Percentiles rank a stretch among this genome's conserved stretches.
phyloP scores from a whole-genome alignment of 306 rosid species.

The Argentina anserina region DNA sequence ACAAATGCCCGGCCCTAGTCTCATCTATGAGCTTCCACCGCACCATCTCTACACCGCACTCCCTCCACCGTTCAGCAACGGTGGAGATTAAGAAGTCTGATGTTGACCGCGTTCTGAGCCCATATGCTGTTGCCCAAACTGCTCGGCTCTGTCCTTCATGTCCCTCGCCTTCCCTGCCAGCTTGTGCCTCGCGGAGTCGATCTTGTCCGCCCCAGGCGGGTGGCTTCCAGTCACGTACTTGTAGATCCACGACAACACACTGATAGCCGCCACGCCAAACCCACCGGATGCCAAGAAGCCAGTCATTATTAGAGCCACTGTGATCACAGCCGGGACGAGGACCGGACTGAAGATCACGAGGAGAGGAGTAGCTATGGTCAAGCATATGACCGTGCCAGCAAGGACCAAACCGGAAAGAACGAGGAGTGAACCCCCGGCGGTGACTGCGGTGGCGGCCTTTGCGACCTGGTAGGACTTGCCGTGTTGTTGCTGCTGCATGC shows the following conservation, averaged over 20 bases:
- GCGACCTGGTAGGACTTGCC: constrained; percentile 38
- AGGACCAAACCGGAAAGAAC: constrained; percentile 48
- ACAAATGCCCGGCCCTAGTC: background rate
- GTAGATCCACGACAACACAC: constrained; percentile 65
- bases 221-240: constrained; percentile 50
- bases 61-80: background rate
- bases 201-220: constrained; percentile 44
- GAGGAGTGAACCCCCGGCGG: constrained; percentile 61
- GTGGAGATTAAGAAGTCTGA: background rate
- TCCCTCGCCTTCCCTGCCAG: constrained; percentile 58
- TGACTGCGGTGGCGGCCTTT: constrained; percentile 57
- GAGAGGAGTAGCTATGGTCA: constrained; percentile 58
- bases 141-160: constrained; percentile 63
- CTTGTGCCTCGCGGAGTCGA: constrained; percentile 49
- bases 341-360: constrained; percentile 84
- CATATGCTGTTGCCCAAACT: constrained; percentile 50
- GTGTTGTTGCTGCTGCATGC: constrained; percentile 17
- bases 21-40: background rate
- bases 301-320: constrained; percentile 28
- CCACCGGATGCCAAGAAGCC: constrained; percentile 75
- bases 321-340: constrained; percentile 55
- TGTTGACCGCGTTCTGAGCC: constrained; percentile 24
- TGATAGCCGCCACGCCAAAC: constrained; percentile 64
- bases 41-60: background rate
- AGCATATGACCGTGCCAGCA: constrained; percentile 47